Percentiles rank a stretch among this genome's conserved stretches.
Evolutionary conservation across 257 asterid species (phyloP).

Genomic region (Solanum lignicaule): DNA sequence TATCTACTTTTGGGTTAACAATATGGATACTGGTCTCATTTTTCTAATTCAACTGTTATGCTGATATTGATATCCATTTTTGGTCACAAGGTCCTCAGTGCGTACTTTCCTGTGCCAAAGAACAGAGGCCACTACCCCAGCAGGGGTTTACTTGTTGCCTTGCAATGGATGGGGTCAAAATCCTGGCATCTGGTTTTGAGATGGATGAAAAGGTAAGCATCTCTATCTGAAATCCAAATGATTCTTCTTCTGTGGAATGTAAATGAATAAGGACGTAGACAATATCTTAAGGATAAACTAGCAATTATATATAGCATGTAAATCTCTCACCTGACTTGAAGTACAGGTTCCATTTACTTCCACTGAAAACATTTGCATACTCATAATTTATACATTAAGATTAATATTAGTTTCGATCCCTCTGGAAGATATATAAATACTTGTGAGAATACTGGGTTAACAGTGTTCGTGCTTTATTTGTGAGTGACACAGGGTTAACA

Average conservation of each 20-base stretch:
- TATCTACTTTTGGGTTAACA: not conserved
- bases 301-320: not conserved
- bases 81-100: constrained; percentile 77
- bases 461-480: not conserved
- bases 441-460: not conserved
- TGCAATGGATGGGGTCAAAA: constrained; percentile 89
- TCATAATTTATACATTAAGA: not conserved
- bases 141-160: constrained; percentile 93
- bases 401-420: not conserved
- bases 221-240: not conserved
- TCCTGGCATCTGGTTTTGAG: constrained; percentile 86
- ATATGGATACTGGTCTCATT: not conserved
- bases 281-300: not conserved
- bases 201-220: constrained; percentile 57
- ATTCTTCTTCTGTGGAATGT: not conserved
- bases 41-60: not conserved
- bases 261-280: not conserved
- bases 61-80: not conserved
- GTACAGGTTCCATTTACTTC: not conserved
- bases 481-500: not conserved
- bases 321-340: not conserved
- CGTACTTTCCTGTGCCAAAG: constrained; percentile 85
- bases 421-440: not conserved
- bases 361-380: not conserved
- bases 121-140: constrained; percentile 66